Conservation (phyloP, 1,284 basidiomycete species). For the Ceratobasidium sp. region DNA sequence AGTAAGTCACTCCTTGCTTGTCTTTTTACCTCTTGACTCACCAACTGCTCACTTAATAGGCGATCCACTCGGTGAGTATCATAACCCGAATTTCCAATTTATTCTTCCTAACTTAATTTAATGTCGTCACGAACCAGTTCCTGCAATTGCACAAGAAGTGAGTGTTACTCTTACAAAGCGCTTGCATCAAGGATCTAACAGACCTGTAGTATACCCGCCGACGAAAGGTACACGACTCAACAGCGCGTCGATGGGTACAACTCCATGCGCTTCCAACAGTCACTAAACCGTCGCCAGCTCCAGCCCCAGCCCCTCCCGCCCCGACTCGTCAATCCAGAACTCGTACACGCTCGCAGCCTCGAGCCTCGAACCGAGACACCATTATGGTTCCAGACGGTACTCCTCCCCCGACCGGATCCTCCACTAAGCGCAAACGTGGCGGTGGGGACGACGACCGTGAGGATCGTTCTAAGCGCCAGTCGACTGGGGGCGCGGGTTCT, state of each 20-base stretch:
- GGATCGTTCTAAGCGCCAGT: slow-evolving; percentile 45
- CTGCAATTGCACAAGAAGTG: slow-evolving; percentile 32
- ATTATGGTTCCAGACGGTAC: slow-evolving; percentile 61
- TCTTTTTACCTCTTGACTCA: background rate
- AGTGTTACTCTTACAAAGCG: slow-evolving; percentile 2
- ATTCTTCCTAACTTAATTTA: background rate
- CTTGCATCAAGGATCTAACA: background rate
- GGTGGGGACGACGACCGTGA: slow-evolving; percentile 41
- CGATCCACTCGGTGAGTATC: slow-evolving; percentile 25
- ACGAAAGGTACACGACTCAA: slow-evolving; percentile 17
- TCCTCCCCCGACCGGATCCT: slow-evolving; percentile 59
- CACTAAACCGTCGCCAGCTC: slow-evolving; percentile 49
- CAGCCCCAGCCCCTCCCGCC: slow-evolving; percentile 41
- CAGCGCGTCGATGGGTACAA: slow-evolving; percentile 47
- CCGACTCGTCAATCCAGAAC: slow-evolving; percentile 31
- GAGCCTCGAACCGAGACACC: slow-evolving; percentile 49
- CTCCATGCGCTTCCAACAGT: slow-evolving; percentile 66
- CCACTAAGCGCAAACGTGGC: slow-evolving; percentile 51
- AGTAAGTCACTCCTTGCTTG: slow-evolving; percentile 61
- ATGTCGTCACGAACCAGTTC: slow-evolving; percentile 36
- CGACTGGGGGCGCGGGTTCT: slow-evolving; percentile 43
- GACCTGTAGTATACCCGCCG: slow-evolving; percentile 7
- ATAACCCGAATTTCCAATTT: slow-evolving; percentile 27
- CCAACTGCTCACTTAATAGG: background rate
- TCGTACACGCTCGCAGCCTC: slow-evolving; percentile 41